Evolutionary conservation across 73 alveolate genomes (phyloP), one percentile per base, ranked within the genome.

Genomic region (Paramecium biaurelia): DNA sequence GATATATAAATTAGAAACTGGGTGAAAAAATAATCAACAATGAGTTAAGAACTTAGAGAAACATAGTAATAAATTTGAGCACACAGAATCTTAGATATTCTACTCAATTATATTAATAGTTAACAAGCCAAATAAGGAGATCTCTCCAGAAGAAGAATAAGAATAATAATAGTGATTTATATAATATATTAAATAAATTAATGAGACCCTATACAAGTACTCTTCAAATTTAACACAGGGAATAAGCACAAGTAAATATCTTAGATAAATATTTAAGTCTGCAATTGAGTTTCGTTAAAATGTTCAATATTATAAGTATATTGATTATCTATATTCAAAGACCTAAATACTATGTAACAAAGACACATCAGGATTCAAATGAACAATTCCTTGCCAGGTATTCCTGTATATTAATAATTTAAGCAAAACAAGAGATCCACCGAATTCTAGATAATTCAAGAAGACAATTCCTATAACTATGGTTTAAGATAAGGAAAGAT

Each of bases 201-300:
- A 72, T 72, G 86, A 72, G 86, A 72, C 59, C 86, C 15, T 72
- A 12, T 15, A 72, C 86, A n/a, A 72, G 86, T 28, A 72, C 86
- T 35, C 86, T 67, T 72, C 32, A 35, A n/a, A 35, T 72, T 6
- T 32, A 32, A 30, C 49, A 23, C 26, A 63, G 84, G 30, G 59
- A 42, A 72, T 5, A 30, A 14, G 26, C 45, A 24, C 26, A 30
- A 7, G 45, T 67, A 32, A 9, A 12, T 67, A 12, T 7, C 47
- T 15, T 4, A 67, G 3, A 2, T 32, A 21, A 26, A 30, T 30
- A 38, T 72, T 28, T 14, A 32, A 72, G 45, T 63, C 84, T 26
- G 84, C 84, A 1, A 63, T 63, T 14, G 86, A 72, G n/a, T 72
- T 72, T 72, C 86, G 58, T 15, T 14, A 53, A 53, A 38, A 79